Evolutionary conservation across 768 basidiomycete genomes (phyloP), one percentile per base, ranked within the genome.

Genomic region (Rhizopogon rudus): DNA sequence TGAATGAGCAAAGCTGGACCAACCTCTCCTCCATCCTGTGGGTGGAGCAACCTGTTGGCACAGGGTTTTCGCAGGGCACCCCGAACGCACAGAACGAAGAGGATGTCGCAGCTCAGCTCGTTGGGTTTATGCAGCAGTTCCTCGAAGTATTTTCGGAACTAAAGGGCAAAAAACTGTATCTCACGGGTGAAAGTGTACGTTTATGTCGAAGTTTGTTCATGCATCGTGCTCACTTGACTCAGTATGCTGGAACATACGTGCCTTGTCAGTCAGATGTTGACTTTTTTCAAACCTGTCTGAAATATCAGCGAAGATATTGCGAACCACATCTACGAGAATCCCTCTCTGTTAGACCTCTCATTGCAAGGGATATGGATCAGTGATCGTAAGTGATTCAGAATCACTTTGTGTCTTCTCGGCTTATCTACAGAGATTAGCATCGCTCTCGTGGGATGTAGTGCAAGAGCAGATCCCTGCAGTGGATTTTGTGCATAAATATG

Each of bases 21-120:
- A 91, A 90, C 62, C 74, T 91, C 7, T 87, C 87, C 2, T 88
- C 84, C 53, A 69, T 89, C 6, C 70, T 90, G 16, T 91, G 79
- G 75, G 80, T 91, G 10, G 89, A 91, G 59, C 89, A 90, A 59
- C 88, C 88, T 3, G 83, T 91, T 31, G 88, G 88, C 5, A 90
- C 88, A 5, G 88, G 88, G 0, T 91, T 84, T 66, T 86, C 86
- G 2, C 85, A 86, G 57, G 88, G 88, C 16, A 73, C 57, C 13
- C 87, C 88, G 0, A 81, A 83, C 55, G 83, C 84, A 40, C 68
- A 75, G 66, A 79, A 80, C 20, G 79, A 88, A 59, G 58, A 79
- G 49, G 77, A 85, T 44, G 72, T 89, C 0, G 83, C 83, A 6
- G 80, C 69, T 8, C 79, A 81, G 51, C 65, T 81, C 1, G 72